Evolutionary conservation across 2,329 filamentous ascomycete genomes (phyloP), one percentile per base, ranked within the genome.

Genomic region (Neofusicoccum kwambonambiense): DNA sequence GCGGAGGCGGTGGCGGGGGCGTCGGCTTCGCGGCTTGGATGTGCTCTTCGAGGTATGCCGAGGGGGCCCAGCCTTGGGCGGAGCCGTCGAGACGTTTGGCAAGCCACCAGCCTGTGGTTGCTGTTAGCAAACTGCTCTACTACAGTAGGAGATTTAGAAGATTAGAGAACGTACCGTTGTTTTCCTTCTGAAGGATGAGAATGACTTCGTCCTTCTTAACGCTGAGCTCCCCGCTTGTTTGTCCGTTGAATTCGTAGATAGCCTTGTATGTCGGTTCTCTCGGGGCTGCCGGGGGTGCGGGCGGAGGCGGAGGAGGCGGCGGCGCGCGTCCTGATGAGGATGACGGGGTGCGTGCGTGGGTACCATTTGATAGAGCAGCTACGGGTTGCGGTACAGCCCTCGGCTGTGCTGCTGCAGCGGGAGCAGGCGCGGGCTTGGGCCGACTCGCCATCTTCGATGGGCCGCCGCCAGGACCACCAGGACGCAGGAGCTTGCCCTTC

Each of bases 21-120:
- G 88, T 81, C 12, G 86, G 81, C 27, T 77, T 77, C 54, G 75
- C 71, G 15, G 63, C 22, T 8, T 31, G 37, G 22, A 84, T 85
- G 74, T 90, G 86, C 78, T 97, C 93, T 78, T 98, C 90, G 8
- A 99, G 89, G 73, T 99, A 99, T 19, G 94, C 92, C 19, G 93
- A 91, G 0, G 95, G 95, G 3, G 95, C 88, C 95, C 95, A 99
- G 60, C 93, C 95, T 78, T 95, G 92, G n/a, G 87, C 86, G 69
- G 84, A 83, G 52, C 83, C 83, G 71, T 87, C 80, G 56, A 81
- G 79, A 67, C 89, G 91, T 81, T 92, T 94, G 68, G 90, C 95
- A 52, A 98, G 84, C 94, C 94, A 98, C 95, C 95, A 99, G 62
- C 95, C 94, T 97, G 70, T 35, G n/a, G 27, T 31, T 31, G 27